Base-by-base conservation (phyloP, 2,329 filamentous ascomycete species). In the Trichoderma afroharzianum region DNA sequence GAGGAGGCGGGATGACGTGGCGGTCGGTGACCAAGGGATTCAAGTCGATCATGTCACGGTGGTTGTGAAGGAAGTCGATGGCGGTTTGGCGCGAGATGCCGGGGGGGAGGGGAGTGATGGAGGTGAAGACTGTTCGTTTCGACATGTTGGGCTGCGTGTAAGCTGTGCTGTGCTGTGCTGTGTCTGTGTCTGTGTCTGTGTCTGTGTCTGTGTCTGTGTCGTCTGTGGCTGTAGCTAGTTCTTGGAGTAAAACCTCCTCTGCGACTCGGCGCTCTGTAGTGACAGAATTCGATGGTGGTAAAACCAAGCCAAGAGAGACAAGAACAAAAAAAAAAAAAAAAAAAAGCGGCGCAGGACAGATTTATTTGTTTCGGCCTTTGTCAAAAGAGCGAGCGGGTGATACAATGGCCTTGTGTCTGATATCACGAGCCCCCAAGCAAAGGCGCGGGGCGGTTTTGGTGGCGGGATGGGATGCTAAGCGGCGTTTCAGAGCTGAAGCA, bases 21-120 rank as follows among this genome's bases (percentile, higher is more conserved):
- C 93, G 88, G 73, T 92, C 90, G 73, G 92, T 89, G 70, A 97
- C 91, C 62, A 97, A 86, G 1, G 94, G 94, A 80, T 97, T 97
- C 71, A 97, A 85, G 78, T 95, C 91, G 77, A 97, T 97, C 91
- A 97, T 97, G 76, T 90, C 90, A 63, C 86, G 80, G 81, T 97
- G 93, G 80, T 92, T 87, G 80, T 94, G 93, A 36, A 97, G 89
- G 75, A 93, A 93, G 68, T 88, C 85, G 74, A 97, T 80, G 55
- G 93, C 93, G n/a, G 88, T 86, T 75, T 91, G 86, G 69, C 93
- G 88, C 62, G 89, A 85, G 74, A 96, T 87, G 75, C 85, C 84
- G 2, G 87, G 76, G 9, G 94, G 94, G 36, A 97, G 86, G 21
- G 93, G 92, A 32, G 93, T 96, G 76, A 95, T 89, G 59, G 89